These are phyloP conservation scores for Smittium mucronatum DNA, from an alignment of 371 early-diverging fungal genomes.

Conservation along the genomic window DNA sequence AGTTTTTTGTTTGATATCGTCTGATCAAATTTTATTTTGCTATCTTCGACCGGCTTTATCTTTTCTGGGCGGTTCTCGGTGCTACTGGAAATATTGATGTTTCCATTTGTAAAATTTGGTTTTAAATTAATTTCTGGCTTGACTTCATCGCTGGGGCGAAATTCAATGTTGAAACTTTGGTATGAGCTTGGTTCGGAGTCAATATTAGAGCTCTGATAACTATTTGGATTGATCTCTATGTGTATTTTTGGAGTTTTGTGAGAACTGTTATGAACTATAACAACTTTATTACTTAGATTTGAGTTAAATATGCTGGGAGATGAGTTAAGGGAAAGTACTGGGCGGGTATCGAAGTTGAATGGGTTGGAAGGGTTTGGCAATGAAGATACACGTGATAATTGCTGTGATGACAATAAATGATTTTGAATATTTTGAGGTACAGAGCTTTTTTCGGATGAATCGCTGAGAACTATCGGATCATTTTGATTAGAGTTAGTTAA, in stretches of 20 bases:
- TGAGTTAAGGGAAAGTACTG: neutral
- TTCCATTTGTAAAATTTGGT: neutral
- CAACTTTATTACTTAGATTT: neutral
- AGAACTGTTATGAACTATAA: neutral
- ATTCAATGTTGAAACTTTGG: neutral
- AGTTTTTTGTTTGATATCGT: neutral
- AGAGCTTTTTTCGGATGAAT: neutral
- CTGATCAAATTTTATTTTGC: neutral
- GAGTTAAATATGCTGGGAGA: neutral
- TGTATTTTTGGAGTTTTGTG: neutral
- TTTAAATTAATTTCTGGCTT: neutral
- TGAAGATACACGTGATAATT: neutral
- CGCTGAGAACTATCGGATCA: neutral
- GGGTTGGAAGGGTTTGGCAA: neutral
- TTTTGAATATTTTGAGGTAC: neutral
- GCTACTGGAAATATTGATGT: neutral
- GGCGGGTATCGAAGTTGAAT: neutral
- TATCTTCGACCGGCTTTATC: neutral
- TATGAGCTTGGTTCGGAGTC: neutral
- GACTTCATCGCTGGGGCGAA: neutral
- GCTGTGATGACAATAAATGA: neutral
- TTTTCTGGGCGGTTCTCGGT: neutral
- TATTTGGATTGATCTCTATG: neutral
- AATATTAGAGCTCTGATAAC: neutral
- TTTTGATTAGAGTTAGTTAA: neutral